These are phyloP conservation scores for Cladosporium sp. DNA, from an alignment of 2,329 filamentous ascomycete genomes.

Conservation along the genomic window DNA sequence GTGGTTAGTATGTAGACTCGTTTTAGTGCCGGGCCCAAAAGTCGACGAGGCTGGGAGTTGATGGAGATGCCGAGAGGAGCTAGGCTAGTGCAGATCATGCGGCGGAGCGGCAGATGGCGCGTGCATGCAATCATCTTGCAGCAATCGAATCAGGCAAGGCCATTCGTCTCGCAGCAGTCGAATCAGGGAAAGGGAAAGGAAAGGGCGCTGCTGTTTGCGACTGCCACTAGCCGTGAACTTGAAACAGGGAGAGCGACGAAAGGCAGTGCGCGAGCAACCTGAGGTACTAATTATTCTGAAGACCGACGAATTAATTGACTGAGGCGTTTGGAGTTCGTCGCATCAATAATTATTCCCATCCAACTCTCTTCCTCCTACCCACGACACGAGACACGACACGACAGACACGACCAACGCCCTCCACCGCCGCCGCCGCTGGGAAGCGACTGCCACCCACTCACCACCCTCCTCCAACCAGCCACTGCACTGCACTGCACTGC, in stretches of 20 bases:
- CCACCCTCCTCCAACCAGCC: constrained; percentile 7
- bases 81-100: background rate
- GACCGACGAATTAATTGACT: background rate
- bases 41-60: background rate
- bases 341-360: background rate
- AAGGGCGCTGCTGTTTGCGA: background rate
- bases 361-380: no score
- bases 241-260: constrained; percentile 2
- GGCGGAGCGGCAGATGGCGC: background rate
- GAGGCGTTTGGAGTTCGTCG: background rate
- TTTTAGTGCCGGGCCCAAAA: background rate
- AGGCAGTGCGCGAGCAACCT: background rate
- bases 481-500: background rate
- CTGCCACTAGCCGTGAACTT: background rate
- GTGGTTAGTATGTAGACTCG: background rate
- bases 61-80: background rate
- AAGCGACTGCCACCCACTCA: constrained; percentile 4
- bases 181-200: background rate
- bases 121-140: background rate
- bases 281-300: background rate
- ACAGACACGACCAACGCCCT: background rate
- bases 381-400: constrained; percentile 1
- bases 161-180: background rate
- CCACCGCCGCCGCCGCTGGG: background rate
- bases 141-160: no score